Base-by-base conservation (phyloP, 306 rosid genomes). In the Parietaria judaica region DNA sequence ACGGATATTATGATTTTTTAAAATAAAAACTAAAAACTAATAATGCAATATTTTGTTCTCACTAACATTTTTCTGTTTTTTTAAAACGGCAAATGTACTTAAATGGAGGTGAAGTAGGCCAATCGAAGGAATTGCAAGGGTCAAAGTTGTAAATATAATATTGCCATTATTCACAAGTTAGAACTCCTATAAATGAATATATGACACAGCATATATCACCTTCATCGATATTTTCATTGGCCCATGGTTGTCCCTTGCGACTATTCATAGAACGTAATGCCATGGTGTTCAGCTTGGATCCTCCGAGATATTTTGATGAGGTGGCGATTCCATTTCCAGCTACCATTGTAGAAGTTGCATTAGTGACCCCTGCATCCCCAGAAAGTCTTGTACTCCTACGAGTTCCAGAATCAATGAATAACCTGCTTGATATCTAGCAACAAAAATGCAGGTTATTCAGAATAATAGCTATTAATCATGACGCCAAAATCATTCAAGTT, bases 321-420 rank as follows among this genome's bases (percentile, higher is more conserved):
- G 82, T 82, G 63, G 53, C 74, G 67, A 78, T 77, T 78, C 95
- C 98, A 81, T 86, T 86, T 78, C 90, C 85, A 14, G 86, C 70
- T 50, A 78, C 69, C 73, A 57, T 52, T 16, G 87, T 57, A 36
- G 88, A 75, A 77, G 81, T 80, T 58, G 76, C 72, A 74, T 82
- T 90, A 47, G 68, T 86, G 69, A 56, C 78, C 63, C 83, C 86
- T 34, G 90, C 70, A 66, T 88, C 98, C 61, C 78, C 83, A 38
- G 95, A 69, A 69, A 86, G 88, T 66, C 98, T 92, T 44, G 83
- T 78, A 76, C 95, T 92, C 68, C 98, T 84, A 65, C 98, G 86
- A 54, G 83, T 89, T 63, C 88, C 96, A 75, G 98, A 88, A 84
- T 92, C 98, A 72, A 89, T 80, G 72, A 89, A 88, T 74, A 85